Percentiles rank a stretch among this genome's conserved stretches.
These are phyloP conservation scores for Calophaca sinica DNA, from an alignment of 306 rosid genomes.

Conservation along the genomic window DNA sequence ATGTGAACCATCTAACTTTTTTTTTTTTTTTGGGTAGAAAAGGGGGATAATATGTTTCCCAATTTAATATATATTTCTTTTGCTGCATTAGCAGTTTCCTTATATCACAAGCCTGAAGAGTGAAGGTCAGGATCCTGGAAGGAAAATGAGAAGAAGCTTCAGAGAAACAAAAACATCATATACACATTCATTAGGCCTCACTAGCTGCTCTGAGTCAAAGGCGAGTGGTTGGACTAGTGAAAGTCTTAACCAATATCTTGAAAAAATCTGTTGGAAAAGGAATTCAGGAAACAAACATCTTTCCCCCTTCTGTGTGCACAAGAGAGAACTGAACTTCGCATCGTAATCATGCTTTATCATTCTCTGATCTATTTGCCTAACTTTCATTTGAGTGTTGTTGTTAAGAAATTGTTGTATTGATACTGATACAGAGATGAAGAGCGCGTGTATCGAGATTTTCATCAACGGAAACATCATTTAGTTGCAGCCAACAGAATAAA, in stretches of 20 bases:
- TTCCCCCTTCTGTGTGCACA: conserved; percentile 71
- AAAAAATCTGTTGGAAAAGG: conserved; percentile 82
- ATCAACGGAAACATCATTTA: conserved; percentile 63
- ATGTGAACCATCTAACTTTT: conserved; percentile 45
- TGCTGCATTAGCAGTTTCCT: conserved; percentile 71
- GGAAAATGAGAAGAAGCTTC: conserved; percentile 53
- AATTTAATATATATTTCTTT: conserved; percentile 28
- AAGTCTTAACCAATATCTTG: conserved; percentile 54
- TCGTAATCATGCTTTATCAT: conserved; percentile 58
- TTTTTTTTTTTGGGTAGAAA: conserved; percentile 40
- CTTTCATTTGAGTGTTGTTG: conserved; percentile 25
- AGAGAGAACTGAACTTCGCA: conserved; percentile 63
- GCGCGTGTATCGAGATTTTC: conserved; percentile 49
- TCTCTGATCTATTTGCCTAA: conserved; percentile 35
- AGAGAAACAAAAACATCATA: conserved; percentile 47
- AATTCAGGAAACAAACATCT: conserved; percentile 50
- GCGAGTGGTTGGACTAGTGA: conserved; percentile 74
- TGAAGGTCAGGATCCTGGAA: conserved; percentile 44
- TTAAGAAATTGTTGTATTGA: conserved; percentile 32
- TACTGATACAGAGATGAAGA: conserved; percentile 58
- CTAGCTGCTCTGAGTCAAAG: conserved; percentile 65
- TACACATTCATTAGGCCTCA: conserved; percentile 62
- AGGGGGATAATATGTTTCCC: conserved; percentile 47
- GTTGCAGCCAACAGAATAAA: conserved; percentile 54
- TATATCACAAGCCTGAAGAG: conserved; percentile 48